Evolutionary conservation across 2,329 filamentous ascomycete species (phyloP), one percentile per base, ranked within the genome.

Genomic region (Parastagonospora avenae): DNA sequence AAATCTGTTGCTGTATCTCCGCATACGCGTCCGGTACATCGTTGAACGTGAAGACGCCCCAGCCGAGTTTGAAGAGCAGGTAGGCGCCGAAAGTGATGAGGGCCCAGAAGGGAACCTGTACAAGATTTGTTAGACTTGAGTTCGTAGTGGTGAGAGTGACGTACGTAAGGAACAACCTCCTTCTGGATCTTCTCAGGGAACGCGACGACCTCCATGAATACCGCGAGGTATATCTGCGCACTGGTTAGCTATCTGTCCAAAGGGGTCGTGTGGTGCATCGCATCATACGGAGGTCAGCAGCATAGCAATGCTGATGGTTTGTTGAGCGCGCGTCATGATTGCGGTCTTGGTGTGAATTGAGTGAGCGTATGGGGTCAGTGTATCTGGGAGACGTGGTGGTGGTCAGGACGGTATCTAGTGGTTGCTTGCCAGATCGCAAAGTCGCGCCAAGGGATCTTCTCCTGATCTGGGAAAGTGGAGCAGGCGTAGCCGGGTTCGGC

Each of bases 41-140:
- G 80, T 96, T 94, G 83, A 99, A 99, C 50, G 91, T 96, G 72
- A 96, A 82, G 65, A 99, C 90, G 59, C 94, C 94, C 80, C 86
- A 89, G 67, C 94, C 94, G 56, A 99, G 88, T 66, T 91, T 91
- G 79, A 89, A 91, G 59, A 99, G 88, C 15, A 99, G 87, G 77
- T 92, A 92, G 57, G 92, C 89, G 76, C 92, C 94, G 71, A 97
- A 92, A 16, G 90, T 87, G 61, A 99, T 90, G 64, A 97, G 81
- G 40, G 85, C 86, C 90, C 93, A 99, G 80, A 97, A 90, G 49
- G 94, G 94, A 41, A 97, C 84, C 92, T 97, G 44, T 7, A 9
- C 19, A 24, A 24, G 9, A 19, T 19, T 27, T 29, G 39, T 64
- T 24, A 64, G 55, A 39, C 54, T 9, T 12, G 10, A 8, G 12